Base-by-base conservation (phyloP, 192 early-diverging fungal genomes). In the Umbelopsis ramanniana region DNA sequence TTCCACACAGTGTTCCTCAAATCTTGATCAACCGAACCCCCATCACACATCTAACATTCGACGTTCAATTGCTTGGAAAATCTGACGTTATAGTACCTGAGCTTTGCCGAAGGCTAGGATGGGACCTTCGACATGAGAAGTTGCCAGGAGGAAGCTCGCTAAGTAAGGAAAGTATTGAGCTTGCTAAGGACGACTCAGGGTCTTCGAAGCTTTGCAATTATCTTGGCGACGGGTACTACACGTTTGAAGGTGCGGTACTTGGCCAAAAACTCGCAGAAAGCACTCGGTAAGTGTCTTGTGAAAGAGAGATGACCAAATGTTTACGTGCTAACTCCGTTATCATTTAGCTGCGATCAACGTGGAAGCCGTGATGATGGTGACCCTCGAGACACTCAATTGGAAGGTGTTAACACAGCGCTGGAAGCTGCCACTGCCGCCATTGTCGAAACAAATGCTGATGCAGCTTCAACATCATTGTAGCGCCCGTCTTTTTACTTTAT, bases 1-100 rank as follows among this genome's bases (percentile, higher is more conserved):
- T 97, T 37, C 95, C 95, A 12, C 89, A 88, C 46, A 69, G 77
- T 15, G 90, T 97, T 3, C 96, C 96, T 0, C 95, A 96, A 69
- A 89, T 98, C 14, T 80, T 98, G 12, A 96, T 98, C 76, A 98
- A 98, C 84, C 85, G 90, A 71, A 95, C 95, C 46, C 89, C 90
- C 6, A 91, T 97, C 17, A 86, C 89, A 24, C 93, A 96, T 69
- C 87, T 94, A 78, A 87, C 88, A 35, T 98, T 98, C 88, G 96
- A 97, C 68, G 89, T 96, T 4, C 93, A 95, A 68, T 73, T 98
- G 19, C 75, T 95, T 8, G 96, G 96, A 8, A 84, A 96, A 72
- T 90, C 89, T 50, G 96, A 98, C 76, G 84, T 85, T 22, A 94
- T 97, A 60, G 91, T 95, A 10, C 86, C 87, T 6, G 90, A 95